A percentile compares a stretch with the other conserved stretches of the same genome.
Evolutionary conservation across 306 rosid species (phyloP).

Genomic region (Cicer bijugum): DNA sequence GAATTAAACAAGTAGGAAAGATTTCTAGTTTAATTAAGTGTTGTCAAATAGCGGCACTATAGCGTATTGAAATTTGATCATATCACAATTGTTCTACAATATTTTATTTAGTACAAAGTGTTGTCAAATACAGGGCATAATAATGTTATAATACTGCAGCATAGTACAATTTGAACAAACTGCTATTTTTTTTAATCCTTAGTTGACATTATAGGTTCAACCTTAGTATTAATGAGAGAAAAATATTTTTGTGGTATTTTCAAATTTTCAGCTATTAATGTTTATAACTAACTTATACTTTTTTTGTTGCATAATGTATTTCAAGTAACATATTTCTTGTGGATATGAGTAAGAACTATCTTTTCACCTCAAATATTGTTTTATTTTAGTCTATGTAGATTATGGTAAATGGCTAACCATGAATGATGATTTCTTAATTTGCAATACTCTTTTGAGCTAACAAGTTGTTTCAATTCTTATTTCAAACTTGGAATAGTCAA

Average conservation of each 20-base stretch:
- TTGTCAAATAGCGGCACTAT: background rate
- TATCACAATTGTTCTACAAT: no score
- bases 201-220: no score
- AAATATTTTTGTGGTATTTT: background rate
- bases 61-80: no score
- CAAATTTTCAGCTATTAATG: slow-evolving; percentile 1
- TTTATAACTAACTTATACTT: slow-evolving; percentile 40
- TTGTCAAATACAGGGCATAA: no score
- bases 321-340: slow-evolving; percentile 84
- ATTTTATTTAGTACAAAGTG: no score
- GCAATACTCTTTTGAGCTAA: slow-evolving; percentile 81
- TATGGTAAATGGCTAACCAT: slow-evolving; percentile 14
- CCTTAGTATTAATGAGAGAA: background rate
- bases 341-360: slow-evolving; percentile 79
- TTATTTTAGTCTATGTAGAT: background rate
- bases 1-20: background rate
- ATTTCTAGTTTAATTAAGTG: background rate
- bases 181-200: no score
- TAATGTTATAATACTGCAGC: no score
- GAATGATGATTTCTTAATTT: slow-evolving; percentile 42
- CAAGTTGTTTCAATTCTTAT: slow-evolving; percentile 78
- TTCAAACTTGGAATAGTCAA: slow-evolving; percentile 61
- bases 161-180: no score
- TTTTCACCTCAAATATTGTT: slow-evolving; percentile 15
- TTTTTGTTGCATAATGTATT: slow-evolving; percentile 85